Percentiles rank a stretch among this genome's conserved stretches.
Evolutionary conservation across 1,284 basidiomycete genomes (phyloP).

Genomic region (Wallemia mellicola): DNA sequence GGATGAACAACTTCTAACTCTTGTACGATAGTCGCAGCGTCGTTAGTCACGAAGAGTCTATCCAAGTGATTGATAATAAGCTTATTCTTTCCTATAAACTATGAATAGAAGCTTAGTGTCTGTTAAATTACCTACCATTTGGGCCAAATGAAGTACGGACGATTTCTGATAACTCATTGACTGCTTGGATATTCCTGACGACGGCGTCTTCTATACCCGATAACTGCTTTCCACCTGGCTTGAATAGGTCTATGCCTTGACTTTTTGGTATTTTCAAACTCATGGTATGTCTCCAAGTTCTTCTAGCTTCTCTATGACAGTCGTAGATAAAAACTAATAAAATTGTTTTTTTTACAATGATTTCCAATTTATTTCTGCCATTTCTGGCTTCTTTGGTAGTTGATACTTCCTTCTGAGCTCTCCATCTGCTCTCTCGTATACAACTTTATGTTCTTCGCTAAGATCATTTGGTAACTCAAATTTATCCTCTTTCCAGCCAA

Average conservation of each 20-base stretch:
- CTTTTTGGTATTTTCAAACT: constrained; percentile 79
- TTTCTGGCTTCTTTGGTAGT: neutral
- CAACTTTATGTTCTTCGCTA: neutral
- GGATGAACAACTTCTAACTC: constrained; percentile 97
- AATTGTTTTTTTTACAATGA: neutral
- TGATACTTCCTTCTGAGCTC: neutral
- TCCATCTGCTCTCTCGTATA: neutral
- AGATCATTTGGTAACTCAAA: neutral
- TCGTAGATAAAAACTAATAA: neutral
- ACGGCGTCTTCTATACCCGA: constrained; percentile 80
- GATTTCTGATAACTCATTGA: constrained; percentile 73
- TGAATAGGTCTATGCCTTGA: constrained; percentile 69
- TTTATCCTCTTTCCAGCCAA: neutral
- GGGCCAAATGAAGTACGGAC: constrained; percentile 89
- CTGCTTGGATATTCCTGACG: constrained; percentile 79
- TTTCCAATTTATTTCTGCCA: neutral
- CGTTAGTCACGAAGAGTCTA: constrained; percentile 82
- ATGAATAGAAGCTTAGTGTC: neutral
- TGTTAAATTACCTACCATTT: constrained; percentile 32
- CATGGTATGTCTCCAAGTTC: constrained; percentile 22
- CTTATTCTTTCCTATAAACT: constrained; percentile 50
- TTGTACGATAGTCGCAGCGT: constrained; percentile 93
- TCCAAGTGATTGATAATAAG: constrained; percentile 89
- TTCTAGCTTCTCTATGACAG: neutral
- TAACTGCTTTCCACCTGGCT: constrained; percentile 75